phyloP scores from a whole-genome alignment of 176 grass and related monocot genomes.

The Oryza rufipogon region DNA sequence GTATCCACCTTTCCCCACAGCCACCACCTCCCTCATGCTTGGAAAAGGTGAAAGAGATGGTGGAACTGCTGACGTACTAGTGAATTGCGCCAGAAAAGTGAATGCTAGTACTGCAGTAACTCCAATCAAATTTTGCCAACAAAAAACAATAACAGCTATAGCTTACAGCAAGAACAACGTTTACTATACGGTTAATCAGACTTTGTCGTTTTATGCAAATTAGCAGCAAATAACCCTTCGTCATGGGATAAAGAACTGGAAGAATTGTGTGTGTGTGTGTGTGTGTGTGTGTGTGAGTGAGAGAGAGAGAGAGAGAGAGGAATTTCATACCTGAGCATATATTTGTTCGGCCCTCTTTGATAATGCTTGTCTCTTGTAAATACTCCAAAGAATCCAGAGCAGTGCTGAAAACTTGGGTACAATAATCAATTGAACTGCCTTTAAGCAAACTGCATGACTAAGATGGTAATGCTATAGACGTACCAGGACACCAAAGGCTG shows the following conservation, averaged over 20 bases:
- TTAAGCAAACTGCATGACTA: background rate
- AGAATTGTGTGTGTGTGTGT: background rate
- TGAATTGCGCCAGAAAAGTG: constrained; percentile 13
- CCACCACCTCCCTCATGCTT: background rate
- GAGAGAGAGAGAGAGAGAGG: background rate
- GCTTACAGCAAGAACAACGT: background rate
- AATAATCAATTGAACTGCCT: constrained; percentile 38
- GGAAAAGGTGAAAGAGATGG: background rate
- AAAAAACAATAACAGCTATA: background rate
- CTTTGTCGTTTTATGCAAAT: background rate
- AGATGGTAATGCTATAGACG: constrained; percentile 10
- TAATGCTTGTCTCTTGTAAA: constrained; percentile 46
- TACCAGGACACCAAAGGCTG: constrained; percentile 54
- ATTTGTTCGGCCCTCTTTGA: constrained; percentile 66
- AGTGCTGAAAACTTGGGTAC: constrained; percentile 58
- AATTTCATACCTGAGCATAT: constrained; percentile 66
- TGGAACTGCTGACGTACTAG: background rate
- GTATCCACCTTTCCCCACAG: background rate
- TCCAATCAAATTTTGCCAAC: background rate
- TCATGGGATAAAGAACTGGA: background rate
- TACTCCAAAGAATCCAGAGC: constrained; percentile 49
- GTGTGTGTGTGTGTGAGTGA: background rate
- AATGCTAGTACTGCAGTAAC: background rate
- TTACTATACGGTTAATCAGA: background rate
- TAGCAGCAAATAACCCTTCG: constrained; percentile 11